Evolutionary conservation across 345 rosid species (phyloP).

Genomic region (Bretschneidera sinensis): DNA sequence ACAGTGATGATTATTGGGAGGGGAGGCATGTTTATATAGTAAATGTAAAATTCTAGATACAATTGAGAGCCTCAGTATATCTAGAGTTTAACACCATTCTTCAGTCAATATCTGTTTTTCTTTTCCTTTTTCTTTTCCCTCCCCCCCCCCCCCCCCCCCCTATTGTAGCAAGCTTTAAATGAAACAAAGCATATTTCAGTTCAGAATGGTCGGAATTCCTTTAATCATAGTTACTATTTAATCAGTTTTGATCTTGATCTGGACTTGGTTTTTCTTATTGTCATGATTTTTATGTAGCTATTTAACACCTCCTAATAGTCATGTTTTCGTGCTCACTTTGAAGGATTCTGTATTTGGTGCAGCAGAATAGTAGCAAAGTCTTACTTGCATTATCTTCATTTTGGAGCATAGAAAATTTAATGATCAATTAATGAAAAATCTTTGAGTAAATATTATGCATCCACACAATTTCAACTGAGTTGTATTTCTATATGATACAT

Average conservation of each 20-base stretch:
- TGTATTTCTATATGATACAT: neutral
- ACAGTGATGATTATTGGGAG: conserved; percentile 9
- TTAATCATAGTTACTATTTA: no score
- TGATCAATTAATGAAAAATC: neutral
- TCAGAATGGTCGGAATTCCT: neutral
- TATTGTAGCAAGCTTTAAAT: neutral
- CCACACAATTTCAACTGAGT: neutral
- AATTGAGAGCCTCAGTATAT: conserved; percentile 5
- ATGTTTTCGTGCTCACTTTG: no score
- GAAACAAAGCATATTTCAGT: neutral
- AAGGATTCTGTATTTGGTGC: no score
- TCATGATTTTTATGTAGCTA: no score
- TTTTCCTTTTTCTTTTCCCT: conserved; percentile 1
- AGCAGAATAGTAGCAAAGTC: no score
- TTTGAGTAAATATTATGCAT: neutral
- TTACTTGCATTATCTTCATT: no score
- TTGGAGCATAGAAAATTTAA: neutral
- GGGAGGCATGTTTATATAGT: neutral
- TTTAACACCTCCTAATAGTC: no score
- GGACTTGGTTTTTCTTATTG: neutral
- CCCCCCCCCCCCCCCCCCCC: neutral
- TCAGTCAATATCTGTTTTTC: conserved; percentile 4
- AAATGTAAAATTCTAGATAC: conserved; percentile 23
- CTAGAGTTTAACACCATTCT: conserved; percentile 15
- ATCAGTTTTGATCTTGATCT: neutral